These are phyloP conservation scores for Aspergillus homomorphus DNA, from an alignment of 495 filamentous ascomycete genomes.

Conservation along the genomic window DNA sequence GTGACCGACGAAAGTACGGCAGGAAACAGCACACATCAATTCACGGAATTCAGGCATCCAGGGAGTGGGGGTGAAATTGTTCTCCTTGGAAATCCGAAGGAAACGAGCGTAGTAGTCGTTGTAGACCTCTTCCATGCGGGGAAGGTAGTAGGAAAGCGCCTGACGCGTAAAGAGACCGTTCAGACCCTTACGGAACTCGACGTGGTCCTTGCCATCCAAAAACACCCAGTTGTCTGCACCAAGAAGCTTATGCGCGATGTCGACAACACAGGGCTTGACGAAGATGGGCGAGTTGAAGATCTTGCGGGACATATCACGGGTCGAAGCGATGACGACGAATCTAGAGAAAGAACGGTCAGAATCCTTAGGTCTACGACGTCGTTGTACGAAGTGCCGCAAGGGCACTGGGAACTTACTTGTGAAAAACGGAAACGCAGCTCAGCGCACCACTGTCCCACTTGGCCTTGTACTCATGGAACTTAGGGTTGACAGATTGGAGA, in stretches of 20 bases:
- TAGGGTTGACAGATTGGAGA: constrained; percentile 84
- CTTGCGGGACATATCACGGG: constrained; percentile 92
- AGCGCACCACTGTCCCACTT: constrained; percentile 91
- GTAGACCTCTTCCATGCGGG: constrained; percentile 89
- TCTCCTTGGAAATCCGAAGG: constrained; percentile 64
- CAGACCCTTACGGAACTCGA: constrained; percentile 95
- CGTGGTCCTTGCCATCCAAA: constrained; percentile 89
- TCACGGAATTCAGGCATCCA: constrained; percentile 95
- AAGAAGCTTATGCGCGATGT: constrained; percentile 90
- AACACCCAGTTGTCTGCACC: constrained; percentile 96
- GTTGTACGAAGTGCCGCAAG: background rate
- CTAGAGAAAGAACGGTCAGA: constrained; percentile 38
- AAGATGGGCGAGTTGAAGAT: constrained; percentile 92
- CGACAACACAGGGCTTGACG: constrained; percentile 96
- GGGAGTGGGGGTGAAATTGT: constrained; percentile 66
- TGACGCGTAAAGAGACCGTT: constrained; percentile 92
- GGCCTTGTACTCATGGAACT: constrained; percentile 82
- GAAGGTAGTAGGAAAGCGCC: constrained; percentile 84
- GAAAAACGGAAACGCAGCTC: constrained; percentile 97
- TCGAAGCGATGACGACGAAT: constrained; percentile 96
- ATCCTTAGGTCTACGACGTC: background rate
- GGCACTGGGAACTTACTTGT: constrained; percentile 68
- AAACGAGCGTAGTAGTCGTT: constrained; percentile 80
- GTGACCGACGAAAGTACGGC: constrained; percentile 94
- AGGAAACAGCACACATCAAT: constrained; percentile 91